Conservation (phyloP, 805 yeast genomes). For the Lipomyces anomalus region DNA sequence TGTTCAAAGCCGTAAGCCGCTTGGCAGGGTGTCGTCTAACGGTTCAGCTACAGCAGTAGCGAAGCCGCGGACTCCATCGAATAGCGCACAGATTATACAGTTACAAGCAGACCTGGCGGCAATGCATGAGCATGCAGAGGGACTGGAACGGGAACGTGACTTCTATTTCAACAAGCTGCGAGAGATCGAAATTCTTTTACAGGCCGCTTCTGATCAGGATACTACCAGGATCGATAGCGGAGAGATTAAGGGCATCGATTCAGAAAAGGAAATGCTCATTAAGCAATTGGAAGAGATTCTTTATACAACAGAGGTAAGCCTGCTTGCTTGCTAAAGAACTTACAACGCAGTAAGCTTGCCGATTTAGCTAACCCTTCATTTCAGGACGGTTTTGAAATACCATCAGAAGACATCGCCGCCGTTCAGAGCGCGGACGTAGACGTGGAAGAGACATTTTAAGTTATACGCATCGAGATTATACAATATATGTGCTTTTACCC, state of each 20-base stretch:
- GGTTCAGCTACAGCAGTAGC: constrained; percentile 6
- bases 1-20: constrained; percentile 14
- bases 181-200: constrained; percentile 77
- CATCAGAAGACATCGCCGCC: neutral
- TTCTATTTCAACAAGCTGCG: constrained; percentile 85
- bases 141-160: constrained; percentile 71
- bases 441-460: constrained; percentile 1
- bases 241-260: constrained; percentile 33
- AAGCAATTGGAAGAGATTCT: constrained; percentile 61
- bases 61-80: constrained; percentile 21
- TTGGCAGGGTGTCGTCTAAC: constrained; percentile 4
- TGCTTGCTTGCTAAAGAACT: neutral
- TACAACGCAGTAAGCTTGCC: neutral
- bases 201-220: constrained; percentile 51
- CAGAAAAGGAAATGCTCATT: constrained; percentile 32
- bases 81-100: constrained; percentile 25
- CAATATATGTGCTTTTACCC: too few species aligned
- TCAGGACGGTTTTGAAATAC: constrained; percentile 2
- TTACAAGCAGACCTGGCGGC: constrained; percentile 52
- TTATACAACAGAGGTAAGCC: constrained; percentile 52
- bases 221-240: constrained; percentile 52
- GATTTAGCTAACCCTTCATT: neutral
- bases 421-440: neutral
- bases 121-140: constrained; percentile 53
- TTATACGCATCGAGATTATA: too few species aligned